Conservation (phyloP, 1,284 basidiomycete genomes). For the Pulveroboletus sp. region DNA sequence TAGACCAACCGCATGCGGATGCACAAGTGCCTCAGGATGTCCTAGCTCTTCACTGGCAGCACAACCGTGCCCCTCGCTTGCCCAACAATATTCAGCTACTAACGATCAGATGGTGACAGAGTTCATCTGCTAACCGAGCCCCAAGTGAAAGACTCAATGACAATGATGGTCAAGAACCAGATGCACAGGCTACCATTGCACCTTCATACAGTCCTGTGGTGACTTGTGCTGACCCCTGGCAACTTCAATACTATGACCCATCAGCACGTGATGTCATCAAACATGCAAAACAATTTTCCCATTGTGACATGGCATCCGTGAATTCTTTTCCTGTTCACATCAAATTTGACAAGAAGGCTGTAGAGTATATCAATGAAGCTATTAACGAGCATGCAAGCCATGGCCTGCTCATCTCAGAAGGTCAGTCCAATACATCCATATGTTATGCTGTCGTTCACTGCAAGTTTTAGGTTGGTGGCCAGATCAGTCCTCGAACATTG, state of each 20-base stretch:
- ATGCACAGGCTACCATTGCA: too few species aligned
- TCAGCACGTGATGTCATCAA: neutral
- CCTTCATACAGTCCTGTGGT: too few species aligned
- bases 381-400: neutral
- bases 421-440: too few species aligned
- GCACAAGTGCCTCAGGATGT: too few species aligned
- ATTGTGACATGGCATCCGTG: neutral
- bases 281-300: neutral
- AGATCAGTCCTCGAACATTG: too few species aligned
- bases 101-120: neutral
- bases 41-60: neutral
- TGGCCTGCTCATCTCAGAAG: neutral
- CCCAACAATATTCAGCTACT: neutral
- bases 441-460: too few species aligned
- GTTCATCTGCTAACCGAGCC: too few species aligned
- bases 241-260: neutral
- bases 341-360: constrained; percentile 5
- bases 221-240: neutral
- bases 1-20: too few species aligned
- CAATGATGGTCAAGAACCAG: too few species aligned
- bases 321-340: neutral
- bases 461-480: too few species aligned
- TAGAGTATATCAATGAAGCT: neutral
- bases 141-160: too few species aligned
- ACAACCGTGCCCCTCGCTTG: neutral